Percentiles rank a stretch among this genome's conserved stretches.
phyloP scores from a whole-genome alignment of 352 stramenopile genomes.

The Globisporangium splendens region DNA sequence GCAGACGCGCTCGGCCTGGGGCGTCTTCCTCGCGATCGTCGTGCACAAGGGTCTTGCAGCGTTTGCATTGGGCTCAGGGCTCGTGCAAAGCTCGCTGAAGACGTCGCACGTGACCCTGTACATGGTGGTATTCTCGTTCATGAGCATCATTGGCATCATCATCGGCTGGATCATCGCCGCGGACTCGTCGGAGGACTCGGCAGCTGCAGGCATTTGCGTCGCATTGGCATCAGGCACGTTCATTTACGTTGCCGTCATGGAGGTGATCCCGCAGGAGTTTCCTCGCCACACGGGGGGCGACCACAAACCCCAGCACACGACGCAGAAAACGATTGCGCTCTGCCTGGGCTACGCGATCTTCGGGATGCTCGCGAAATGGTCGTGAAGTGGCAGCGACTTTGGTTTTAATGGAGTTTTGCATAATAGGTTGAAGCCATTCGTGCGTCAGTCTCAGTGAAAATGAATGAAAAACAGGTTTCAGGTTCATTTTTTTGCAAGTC shows the following conservation, averaged over 20 bases:
- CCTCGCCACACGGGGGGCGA: constrained; percentile 27
- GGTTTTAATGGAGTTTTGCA: no score
- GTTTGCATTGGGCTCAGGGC: constrained; percentile 63
- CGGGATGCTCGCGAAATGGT: constrained; percentile 75
- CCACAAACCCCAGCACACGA: constrained; percentile 13
- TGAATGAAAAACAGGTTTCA: no score
- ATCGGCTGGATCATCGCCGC: constrained; percentile 40
- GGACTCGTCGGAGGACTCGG: constrained; percentile 38
- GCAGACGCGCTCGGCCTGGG: constrained; percentile 65
- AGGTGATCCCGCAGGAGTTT: constrained; percentile 83
- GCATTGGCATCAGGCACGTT: constrained; percentile 74
- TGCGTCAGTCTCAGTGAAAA: no score
- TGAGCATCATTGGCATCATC: constrained; percentile 52
- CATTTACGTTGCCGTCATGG: constrained; percentile 86
- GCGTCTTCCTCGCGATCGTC: constrained; percentile 73
- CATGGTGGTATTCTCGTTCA: constrained; percentile 55
- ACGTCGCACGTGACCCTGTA: constrained; percentile 37
- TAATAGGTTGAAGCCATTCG: no score
- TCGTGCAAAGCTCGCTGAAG: constrained; percentile 59
- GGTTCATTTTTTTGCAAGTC: no score
- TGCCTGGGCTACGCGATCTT: constrained; percentile 73
- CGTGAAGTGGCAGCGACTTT: constrained; percentile 19
- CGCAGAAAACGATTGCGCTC: constrained; percentile 46
- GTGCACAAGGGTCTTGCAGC: constrained; percentile 77
- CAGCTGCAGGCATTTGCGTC: constrained; percentile 47